Evolutionary conservation across 306 rosid genomes (phyloP), one percentile per base, ranked within the genome.

Genomic region (Quercus wislizeni): DNA sequence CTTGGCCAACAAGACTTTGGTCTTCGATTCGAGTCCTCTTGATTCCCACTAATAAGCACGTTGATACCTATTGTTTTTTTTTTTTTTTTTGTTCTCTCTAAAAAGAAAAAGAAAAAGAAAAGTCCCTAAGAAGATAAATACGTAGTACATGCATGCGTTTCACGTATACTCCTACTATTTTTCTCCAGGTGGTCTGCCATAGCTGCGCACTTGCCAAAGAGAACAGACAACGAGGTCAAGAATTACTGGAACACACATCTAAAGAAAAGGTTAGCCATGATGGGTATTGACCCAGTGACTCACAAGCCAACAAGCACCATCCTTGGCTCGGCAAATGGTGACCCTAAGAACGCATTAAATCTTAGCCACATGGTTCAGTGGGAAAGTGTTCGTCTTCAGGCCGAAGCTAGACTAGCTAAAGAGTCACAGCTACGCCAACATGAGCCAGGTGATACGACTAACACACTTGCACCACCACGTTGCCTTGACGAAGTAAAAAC

Each of bases 351-450:
- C 35, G 12, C 33, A 5, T 64, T 78, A 11, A 64, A 63, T 17
- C 74, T 80, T 55, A 80, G 75, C 69, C 83, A 80, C 79, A 74
- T 74, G 25, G 75, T 62, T 25, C 83, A 80, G 58, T 80, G 83
- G 83, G 83, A 80, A 69, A 55, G 59, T 18, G 69, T 74, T n/a
- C 58, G 83, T 65, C 75, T 80, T 27, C 69, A 80, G 49, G 83
- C 83, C 13, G 79, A 80, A 65, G 79, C 78, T 21, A 79, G 83
- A 19, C 67, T 73, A 1, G 68, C 20, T 18, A 74, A 38, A 55
- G 74, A 74, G 49, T 65, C 83, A 18, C 27, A 73, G 14, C 49
- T 49, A 25, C 56, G 49, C 23, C n/a, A 18, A 13, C 56, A 14
- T 15, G 15, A 57, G 31, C 59, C 77, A 31, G 25, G 52, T 20